A percentile compares a stretch with the other conserved stretches of the same genome.
Conservation (phyloP, 1,139 yeast species). For the Blastobotrys petasosporus region DNA sequence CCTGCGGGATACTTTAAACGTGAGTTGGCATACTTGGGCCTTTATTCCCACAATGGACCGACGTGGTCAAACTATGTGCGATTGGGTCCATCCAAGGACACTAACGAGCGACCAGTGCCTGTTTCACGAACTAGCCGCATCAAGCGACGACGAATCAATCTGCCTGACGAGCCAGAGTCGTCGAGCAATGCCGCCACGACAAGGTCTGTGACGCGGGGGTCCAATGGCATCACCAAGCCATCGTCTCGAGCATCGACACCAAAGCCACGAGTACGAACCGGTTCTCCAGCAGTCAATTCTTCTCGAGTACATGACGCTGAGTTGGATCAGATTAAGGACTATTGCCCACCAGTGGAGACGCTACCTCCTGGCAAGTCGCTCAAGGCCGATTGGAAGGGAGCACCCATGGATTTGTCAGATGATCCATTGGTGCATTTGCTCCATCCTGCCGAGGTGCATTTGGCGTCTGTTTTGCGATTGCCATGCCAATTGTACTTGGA, state of each 20-base stretch:
- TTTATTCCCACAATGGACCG: slow-evolving; percentile 30
- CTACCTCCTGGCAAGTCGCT: slow-evolving; percentile 65
- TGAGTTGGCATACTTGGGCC: slow-evolving; percentile 27
- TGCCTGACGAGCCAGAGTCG: slow-evolving; percentile 9
- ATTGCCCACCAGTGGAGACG: slow-evolving; percentile 59
- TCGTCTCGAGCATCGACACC: slow-evolving; percentile 15
- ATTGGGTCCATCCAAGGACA: not conserved
- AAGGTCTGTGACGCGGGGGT: slow-evolving; percentile 1
- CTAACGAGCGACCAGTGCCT: not conserved
- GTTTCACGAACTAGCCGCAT: not conserved
- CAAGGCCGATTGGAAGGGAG: slow-evolving; percentile 96
- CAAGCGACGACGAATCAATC: not conserved
- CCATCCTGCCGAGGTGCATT: slow-evolving; percentile 86
- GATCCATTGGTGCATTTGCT: slow-evolving; percentile 69
- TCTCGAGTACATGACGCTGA: slow-evolving; percentile 37
- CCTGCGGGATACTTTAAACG: slow-evolving; percentile 29
- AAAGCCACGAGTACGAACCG: slow-evolving; percentile 16
- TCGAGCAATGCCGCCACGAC: slow-evolving; percentile 2
- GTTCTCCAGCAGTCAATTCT: slow-evolving; percentile 11
- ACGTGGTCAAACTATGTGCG: slow-evolving; percentile 28
- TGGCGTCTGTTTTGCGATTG: slow-evolving; percentile 83
- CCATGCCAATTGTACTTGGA: slow-evolving; percentile 86
- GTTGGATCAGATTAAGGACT: slow-evolving; percentile 49
- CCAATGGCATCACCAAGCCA: slow-evolving; percentile 3
- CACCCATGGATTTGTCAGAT: slow-evolving; percentile 79